These are phyloP conservation scores for Albugo candida DNA, from an alignment of 352 stramenopile species.

Conservation along the genomic window DNA sequence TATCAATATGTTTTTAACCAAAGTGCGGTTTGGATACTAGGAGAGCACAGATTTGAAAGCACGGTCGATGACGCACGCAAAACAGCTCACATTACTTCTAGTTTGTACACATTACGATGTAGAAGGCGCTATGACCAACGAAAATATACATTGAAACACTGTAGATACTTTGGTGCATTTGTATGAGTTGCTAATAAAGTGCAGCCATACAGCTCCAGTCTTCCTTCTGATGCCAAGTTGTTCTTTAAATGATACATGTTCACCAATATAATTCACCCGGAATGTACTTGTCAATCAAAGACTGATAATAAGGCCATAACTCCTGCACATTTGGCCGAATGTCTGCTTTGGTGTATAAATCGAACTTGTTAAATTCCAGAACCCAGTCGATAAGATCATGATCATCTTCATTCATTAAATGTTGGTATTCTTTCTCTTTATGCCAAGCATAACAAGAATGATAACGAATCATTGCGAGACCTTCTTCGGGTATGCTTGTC, in stretches of 20 bases:
- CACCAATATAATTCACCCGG: slow-evolving; percentile 57
- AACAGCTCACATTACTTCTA: no score
- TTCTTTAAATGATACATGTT: slow-evolving; percentile 1
- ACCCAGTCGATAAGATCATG: slow-evolving; percentile 79
- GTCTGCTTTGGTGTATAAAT: slow-evolving; percentile 87
- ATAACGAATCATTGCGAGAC: slow-evolving; percentile 35
- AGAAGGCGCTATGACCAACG: no score
- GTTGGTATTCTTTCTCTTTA: slow-evolving; percentile 4
- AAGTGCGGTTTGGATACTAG: no score
- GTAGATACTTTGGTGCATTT: no score
- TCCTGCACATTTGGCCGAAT: slow-evolving; percentile 50
- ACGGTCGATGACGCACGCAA: no score
- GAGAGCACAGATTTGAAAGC: no score
- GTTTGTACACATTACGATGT: no score
- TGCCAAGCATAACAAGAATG: slow-evolving; percentile 18
- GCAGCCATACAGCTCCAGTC: no score
- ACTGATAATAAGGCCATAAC: slow-evolving; percentile 85
- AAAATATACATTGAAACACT: no score
- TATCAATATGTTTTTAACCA: no score
- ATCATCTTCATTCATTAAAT: slow-evolving; percentile 78
- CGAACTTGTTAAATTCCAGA: slow-evolving; percentile 86
- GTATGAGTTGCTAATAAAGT: no score
- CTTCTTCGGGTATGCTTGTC: slow-evolving; percentile 36
- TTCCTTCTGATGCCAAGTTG: no score
- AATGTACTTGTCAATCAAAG: slow-evolving; percentile 84